Percentiles rank a stretch among this genome's conserved stretches.
Conservation (phyloP, 805 yeast genomes). For the Zygosaccharomyces lentus region DNA sequence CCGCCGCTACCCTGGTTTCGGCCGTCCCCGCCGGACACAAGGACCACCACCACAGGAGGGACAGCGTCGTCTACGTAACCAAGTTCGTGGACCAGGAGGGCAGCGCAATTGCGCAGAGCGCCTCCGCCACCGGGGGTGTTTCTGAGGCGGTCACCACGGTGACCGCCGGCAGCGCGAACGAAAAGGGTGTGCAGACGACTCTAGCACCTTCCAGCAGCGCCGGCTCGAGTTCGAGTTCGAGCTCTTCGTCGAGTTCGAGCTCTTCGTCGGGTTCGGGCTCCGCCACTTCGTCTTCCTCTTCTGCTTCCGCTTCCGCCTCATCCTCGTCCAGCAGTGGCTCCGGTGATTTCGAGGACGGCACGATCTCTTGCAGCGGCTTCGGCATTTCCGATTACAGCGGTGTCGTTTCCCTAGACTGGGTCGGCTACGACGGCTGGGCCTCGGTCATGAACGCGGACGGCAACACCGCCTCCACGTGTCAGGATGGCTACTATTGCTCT, state of each 20-base stretch:
- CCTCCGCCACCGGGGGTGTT: conserved; percentile 1
- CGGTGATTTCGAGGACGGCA: conserved; percentile 68
- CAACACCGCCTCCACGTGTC: conserved; percentile 56
- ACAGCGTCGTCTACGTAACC: conserved; percentile 31
- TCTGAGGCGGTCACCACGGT: background rate
- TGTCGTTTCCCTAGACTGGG: conserved; percentile 55
- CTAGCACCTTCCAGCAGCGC: conserved; percentile 18
- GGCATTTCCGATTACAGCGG: conserved; percentile 60
- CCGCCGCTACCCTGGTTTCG: conserved; percentile 21
- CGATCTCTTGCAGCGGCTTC: conserved; percentile 55
- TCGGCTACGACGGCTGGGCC: conserved; percentile 47
- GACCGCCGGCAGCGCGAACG: background rate
- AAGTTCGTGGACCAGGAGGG: conserved; percentile 33
- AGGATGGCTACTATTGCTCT: conserved; percentile 68
- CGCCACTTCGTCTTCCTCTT: conserved; percentile 14
- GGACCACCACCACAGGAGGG: conserved; percentile 30
- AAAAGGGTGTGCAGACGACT: conserved; percentile 13
- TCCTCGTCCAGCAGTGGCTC: conserved; percentile 37
- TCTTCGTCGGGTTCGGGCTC: conserved; percentile 8
- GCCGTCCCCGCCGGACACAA: conserved; percentile 31
- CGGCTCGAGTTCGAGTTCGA: conserved; percentile 11
- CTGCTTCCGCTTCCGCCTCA: conserved; percentile 21
- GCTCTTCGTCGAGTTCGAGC: conserved; percentile 9
- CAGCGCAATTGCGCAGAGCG: conserved; percentile 17
- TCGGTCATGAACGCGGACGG: conserved; percentile 59